Base-by-base conservation (phyloP, 345 rosid genomes). In the Brassica carinata region DNA sequence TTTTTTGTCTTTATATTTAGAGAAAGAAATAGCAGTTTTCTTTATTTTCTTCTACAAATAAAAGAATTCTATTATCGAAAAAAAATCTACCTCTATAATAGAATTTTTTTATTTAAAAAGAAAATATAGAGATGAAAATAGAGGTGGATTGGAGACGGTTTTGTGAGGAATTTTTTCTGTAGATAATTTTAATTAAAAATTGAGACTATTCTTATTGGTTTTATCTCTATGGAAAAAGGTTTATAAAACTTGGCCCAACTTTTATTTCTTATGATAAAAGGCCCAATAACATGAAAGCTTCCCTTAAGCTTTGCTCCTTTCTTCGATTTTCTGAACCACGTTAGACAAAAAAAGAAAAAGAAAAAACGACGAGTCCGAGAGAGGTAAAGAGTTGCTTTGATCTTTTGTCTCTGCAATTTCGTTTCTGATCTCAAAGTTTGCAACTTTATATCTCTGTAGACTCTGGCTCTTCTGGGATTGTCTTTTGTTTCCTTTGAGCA, bases 341-440 rank as follows among this genome's bases (percentile, higher is more conserved):
- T 19, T 3, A 15, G 29, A 23, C 26, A 23, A 23, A 19, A 19
- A 19, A 23, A 23, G 26, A 23, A 23, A 23, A 58, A 18, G 55
- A 48, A 58, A 48, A 57, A 27, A 9, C 33, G 29, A 59, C 30
- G 64, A 59, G 30, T 59, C 7, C 11, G 64, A 48, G 17, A 26
- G 66, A 62, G 34, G 34, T 62, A 61, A 13, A 61, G 33, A 59
- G 64, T 26, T 61, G 34, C 33, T 61, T 26, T 61, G 31, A 61
- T 61, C 65, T 61, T 61, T 61, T 61, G 30, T 8, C 64, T 59
- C 23, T 59, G 33, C 65, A 61, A 26, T 65, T 27, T 63, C 67
- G 18, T 29, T 63, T 63, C 38, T 63, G 38, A 63, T 63, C 67
- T 29, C 10, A 29, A 63, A 63, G 38, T 63, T 63, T 29, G 67